Conservation (phyloP, 2,329 filamentous ascomycete genomes). For the Colletotrichum higginsianum region DNA sequence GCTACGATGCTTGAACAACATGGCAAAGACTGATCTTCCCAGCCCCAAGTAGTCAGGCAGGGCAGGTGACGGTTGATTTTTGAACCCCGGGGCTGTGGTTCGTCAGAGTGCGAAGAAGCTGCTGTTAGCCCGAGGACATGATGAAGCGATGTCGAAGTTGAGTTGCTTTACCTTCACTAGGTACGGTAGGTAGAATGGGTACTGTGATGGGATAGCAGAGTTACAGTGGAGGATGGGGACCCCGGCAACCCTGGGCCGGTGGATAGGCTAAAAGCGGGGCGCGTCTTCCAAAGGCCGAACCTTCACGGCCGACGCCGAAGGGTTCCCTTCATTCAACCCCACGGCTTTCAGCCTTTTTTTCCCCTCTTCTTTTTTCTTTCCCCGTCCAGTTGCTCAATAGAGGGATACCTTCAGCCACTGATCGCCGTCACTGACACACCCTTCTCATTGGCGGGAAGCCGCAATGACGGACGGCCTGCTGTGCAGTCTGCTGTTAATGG, state of each 20-base stretch:
- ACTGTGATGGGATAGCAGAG: neutral
- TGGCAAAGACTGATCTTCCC: conserved; percentile 17
- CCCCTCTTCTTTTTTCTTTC: neutral
- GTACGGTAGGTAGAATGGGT: no score
- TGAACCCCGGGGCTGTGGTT: conserved; percentile 19
- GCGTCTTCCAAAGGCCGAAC: neutral
- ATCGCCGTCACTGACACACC: neutral
- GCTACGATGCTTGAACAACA: conserved; percentile 29
- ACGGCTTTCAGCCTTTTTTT: conserved; percentile 5
- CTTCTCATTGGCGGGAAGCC: conserved; percentile 26
- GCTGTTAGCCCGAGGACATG: neutral
- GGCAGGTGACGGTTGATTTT: neutral
- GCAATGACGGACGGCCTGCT: neutral
- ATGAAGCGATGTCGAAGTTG: conserved; percentile 30
- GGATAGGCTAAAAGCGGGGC: conserved; percentile 30
- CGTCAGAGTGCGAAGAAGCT: conserved; percentile 27
- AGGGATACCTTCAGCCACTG: conserved; percentile 7
- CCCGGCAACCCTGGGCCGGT: conserved; percentile 16
- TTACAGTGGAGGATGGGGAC: neutral
- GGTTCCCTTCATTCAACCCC: neutral
- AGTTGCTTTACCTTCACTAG: neutral
- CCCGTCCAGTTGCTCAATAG: neutral
- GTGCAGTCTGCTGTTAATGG: neutral
- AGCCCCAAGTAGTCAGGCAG: neutral
- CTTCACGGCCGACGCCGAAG: conserved; percentile 33